Conservation (phyloP, 495 filamentous ascomycete genomes). For the Penicillium taxi region DNA sequence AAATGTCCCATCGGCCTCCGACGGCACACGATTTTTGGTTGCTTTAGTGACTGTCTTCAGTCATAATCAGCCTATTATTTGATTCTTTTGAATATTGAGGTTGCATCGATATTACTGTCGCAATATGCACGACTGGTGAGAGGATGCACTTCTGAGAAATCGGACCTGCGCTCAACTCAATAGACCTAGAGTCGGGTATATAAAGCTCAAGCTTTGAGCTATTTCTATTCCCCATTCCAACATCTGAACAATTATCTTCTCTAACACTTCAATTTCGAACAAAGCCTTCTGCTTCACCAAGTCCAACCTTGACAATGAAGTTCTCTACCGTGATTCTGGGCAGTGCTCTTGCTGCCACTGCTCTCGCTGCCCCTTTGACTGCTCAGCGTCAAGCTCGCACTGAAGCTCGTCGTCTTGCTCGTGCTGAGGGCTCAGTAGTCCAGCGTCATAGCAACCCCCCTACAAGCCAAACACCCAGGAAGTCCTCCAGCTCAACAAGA, state of each 20-base stretch:
- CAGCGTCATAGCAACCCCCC: conserved; percentile 15
- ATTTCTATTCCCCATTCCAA: not conserved
- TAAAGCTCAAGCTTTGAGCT: not conserved
- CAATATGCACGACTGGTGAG: not conserved
- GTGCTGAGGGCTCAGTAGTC: not conserved
- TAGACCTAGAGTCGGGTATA: not conserved
- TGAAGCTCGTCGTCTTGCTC: conserved; percentile 16
- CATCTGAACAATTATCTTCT: no score
- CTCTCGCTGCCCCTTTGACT: conserved; percentile 22
- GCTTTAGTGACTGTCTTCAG: not conserved
- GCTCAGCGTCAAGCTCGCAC: conserved; percentile 16
- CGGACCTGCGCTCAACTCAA: no score
- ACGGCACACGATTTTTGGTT: conserved; percentile 4
- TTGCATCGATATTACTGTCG: conserved; percentile 8
- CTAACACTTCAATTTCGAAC: no score
- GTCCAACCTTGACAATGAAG: conserved; percentile 19
- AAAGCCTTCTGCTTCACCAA: not conserved
- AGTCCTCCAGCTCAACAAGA: conserved; percentile 13
- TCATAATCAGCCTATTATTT: not conserved
- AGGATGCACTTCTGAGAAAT: no score
- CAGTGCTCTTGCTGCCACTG: conserved; percentile 10
- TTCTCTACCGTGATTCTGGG: conserved; percentile 14
- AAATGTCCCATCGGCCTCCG: conserved; percentile 12
- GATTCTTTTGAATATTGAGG: conserved; percentile 1
- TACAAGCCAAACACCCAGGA: conserved; percentile 14